Evolutionary conservation across 129 eudicot genomes (phyloP).

Genomic region (Solidago caesia): DNA sequence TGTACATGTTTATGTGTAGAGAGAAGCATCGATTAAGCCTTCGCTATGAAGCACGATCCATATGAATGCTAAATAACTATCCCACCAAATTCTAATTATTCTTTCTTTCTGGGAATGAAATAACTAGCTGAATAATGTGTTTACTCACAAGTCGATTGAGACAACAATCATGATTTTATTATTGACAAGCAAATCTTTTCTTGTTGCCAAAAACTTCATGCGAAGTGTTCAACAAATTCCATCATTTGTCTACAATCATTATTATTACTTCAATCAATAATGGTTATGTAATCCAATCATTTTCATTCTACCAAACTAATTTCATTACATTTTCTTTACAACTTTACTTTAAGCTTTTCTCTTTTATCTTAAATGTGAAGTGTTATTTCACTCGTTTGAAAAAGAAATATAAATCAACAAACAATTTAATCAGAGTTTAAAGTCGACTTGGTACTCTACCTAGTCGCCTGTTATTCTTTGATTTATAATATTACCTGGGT

Average conservation of each 20-base stretch:
- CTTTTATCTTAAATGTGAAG: no score
- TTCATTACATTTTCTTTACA: neutral
- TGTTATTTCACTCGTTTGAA: no score
- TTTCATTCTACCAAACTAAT: constrained; percentile 1
- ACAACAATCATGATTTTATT: constrained; percentile 14
- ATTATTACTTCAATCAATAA: neutral
- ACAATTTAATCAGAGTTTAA: no score
- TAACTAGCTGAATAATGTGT: neutral
- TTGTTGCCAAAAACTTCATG: constrained; percentile 30
- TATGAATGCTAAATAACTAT: constrained; percentile 12
- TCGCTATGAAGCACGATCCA: neutral
- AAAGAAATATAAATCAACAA: no score
- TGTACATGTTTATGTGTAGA: no score
- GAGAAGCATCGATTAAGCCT: no score
- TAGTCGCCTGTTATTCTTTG: no score
- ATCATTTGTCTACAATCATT: constrained; percentile 24
- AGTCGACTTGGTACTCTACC: no score
- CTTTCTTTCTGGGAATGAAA: neutral
- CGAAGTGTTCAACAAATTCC: constrained; percentile 19
- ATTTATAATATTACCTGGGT: no score
- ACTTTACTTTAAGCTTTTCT: neutral
- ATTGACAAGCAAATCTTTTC: constrained; percentile 21
- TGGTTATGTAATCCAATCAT: constrained; percentile 1
- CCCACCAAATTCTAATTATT: neutral
- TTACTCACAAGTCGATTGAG: neutral